These are phyloP conservation scores for Oxytropis ochrocephala DNA, from an alignment of 306 rosid genomes.

Conservation along the genomic window DNA sequence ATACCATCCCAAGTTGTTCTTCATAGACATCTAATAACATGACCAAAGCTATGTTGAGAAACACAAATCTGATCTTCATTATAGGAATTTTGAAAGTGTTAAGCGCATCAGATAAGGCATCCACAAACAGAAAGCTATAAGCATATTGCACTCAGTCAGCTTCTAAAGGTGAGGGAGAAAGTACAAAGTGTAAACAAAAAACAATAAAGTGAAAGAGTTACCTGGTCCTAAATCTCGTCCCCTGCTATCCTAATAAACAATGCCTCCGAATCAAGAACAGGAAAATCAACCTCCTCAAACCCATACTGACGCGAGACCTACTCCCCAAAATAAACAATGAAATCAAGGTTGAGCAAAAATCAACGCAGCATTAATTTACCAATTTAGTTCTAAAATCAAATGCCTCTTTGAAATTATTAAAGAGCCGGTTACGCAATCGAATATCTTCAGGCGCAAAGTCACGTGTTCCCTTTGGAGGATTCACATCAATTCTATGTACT, in stretches of 20 bases:
- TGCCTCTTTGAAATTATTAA: constrained; percentile 75
- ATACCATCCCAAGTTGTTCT: not conserved
- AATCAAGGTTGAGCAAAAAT: not conserved
- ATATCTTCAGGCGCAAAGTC: constrained; percentile 82
- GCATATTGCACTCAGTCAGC: too few relatives aligned
- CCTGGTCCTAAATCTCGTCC: constrained; percentile 97
- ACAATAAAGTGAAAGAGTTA: constrained; percentile 11
- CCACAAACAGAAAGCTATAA: not conserved
- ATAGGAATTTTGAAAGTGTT: not conserved
- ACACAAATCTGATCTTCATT: not conserved
- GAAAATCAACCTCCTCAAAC: constrained; percentile 90
- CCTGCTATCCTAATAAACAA: constrained; percentile 83
- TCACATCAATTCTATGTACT: constrained; percentile 64
- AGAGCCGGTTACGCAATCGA: constrained; percentile 76
- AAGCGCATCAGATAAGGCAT: not conserved
- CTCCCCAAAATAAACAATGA: not conserved
- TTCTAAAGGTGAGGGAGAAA: too few relatives aligned
- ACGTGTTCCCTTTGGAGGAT: constrained; percentile 90
- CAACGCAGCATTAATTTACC: not conserved
- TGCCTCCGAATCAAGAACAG: constrained; percentile 90
- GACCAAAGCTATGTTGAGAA: not conserved
- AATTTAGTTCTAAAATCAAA: not conserved
- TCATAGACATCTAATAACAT: not conserved
- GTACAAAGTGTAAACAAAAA: not conserved
- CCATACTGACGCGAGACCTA: constrained; percentile 73